Evolutionary conservation across 129 eudicot species (phyloP).

Genomic region (Arctium lappa): DNA sequence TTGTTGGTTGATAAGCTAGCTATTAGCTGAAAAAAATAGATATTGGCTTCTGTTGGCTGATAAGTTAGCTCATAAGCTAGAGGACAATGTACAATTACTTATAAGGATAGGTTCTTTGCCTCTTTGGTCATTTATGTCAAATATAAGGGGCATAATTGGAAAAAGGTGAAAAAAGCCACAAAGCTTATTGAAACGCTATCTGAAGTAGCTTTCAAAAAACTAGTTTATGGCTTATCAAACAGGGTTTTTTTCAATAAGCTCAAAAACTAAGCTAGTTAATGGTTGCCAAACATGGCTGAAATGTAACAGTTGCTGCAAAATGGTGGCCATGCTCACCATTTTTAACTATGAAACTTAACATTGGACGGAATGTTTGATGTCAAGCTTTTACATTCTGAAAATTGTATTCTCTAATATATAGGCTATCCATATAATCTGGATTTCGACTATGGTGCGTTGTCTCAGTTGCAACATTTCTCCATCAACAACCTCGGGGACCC

Average conservation of each 20-base stretch:
- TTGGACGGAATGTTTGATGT: background rate
- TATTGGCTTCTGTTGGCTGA: background rate
- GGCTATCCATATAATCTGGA: constrained; percentile 97
- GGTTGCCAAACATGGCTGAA: background rate
- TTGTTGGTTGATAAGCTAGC: no score
- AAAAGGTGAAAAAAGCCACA: background rate
- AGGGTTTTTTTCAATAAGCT: background rate
- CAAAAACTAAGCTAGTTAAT: background rate
- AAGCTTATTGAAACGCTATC: background rate
- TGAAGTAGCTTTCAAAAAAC: background rate
- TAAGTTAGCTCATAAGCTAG: background rate
- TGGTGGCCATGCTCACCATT: background rate
- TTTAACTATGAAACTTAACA: background rate
- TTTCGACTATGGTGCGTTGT: constrained; percentile 92
- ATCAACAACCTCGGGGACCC: constrained; percentile 98
- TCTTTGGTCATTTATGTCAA: background rate
- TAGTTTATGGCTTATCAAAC: background rate
- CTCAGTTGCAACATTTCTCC: constrained; percentile 93
- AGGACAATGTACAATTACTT: background rate
- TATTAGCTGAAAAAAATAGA: no score
- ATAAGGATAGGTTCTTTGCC: background rate
- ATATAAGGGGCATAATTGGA: background rate
- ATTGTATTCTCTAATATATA: constrained; percentile 14
- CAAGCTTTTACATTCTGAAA: background rate
- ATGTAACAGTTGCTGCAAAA: background rate